Evolutionary conservation across 768 basidiomycete species (phyloP), one percentile per base, ranked within the genome.

Genomic region (Boletus rex-veris): DNA sequence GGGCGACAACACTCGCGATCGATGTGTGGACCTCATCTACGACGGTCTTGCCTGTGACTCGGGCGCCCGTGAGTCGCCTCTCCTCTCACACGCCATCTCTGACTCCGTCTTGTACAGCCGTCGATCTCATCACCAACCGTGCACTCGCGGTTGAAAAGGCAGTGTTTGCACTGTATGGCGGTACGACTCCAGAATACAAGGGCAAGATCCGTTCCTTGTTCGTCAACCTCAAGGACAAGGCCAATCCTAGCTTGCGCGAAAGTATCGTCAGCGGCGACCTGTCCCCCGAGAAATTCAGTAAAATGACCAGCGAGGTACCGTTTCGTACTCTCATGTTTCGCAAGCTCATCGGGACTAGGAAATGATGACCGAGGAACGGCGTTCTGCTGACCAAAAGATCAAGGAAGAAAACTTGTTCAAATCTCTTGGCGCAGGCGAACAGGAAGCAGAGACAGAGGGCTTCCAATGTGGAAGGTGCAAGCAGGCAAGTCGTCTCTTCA

Each of bases 401-500:
- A 80, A 83, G 52, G 84, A 88, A 63, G 84, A 90, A 48, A 98
- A 98, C 66, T 73, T 99, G 45, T 89, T 91, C 77, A 89, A 94
- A 33, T 88, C 94, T 1, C 83, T 97, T 2, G 91, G 90, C 2
- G 96, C 96, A 0, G 89, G 80, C 3, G 88, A 95, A 61, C 86
- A 85, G 58, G 83, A 94, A 70, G 93, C 95, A 14, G 97, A 98
- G 71, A 99, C 97, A 1, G 92, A 94, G 58, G 95, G 92, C 3
- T 99, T 99, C 89, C 92, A 98, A 69, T 99, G 97, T 66, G 80
- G 84, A 10, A 81, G 90, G 62, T 99, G 97, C 84, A 95, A 94
- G 64, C 89, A 95, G 81, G 84, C 81, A 47, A 41, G 78, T 55
- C 33, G 5, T 24, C 31, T 8, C n/a, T 55, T 35, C 41, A 4